Conservation (phyloP, 352 stramenopile species). For the Phytophthora pistaciae region DNA sequence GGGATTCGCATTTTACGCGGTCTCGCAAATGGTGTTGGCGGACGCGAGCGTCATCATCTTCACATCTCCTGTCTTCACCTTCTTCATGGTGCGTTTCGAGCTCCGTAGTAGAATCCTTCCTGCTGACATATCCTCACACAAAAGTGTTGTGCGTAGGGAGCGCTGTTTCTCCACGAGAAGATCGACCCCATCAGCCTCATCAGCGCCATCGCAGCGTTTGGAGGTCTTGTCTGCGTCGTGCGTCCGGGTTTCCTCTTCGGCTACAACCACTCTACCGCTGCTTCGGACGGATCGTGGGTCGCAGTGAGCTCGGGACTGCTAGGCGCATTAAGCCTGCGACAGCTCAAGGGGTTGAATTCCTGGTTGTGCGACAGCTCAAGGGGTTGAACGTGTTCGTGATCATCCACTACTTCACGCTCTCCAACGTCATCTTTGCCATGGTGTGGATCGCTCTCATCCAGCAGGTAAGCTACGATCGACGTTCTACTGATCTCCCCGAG, state of each 20-base stretch:
- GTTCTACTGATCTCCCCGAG: neutral
- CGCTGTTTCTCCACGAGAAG: conserved; percentile 32
- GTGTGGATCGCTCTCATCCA: conserved; percentile 48
- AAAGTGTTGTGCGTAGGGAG: conserved; percentile 8
- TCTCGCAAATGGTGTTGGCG: conserved; percentile 75
- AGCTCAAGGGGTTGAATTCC: conserved; percentile 57
- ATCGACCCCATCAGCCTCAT: conserved; percentile 45
- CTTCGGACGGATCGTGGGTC: conserved; percentile 22
- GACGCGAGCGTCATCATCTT: conserved; percentile 73
- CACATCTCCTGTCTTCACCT: conserved; percentile 65
- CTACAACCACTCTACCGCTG: conserved; percentile 17
- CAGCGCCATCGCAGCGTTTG: conserved; percentile 41
- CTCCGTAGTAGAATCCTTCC: neutral
- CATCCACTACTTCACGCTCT: conserved; percentile 61
- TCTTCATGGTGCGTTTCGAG: conserved; percentile 55
- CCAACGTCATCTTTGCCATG: conserved; percentile 39
- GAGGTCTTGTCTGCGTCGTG: conserved; percentile 53
- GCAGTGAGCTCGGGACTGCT: conserved; percentile 45
- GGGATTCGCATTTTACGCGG: conserved; percentile 66
- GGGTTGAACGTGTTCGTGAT: conserved; percentile 49
- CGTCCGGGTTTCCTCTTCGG: conserved; percentile 54
- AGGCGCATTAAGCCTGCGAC: conserved; percentile 42
- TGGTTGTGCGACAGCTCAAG: conserved; percentile 55
- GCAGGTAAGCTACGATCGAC: conserved; percentile 20
- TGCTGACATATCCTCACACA: neutral